phyloP scores from a whole-genome alignment of 179 eudicot species.

The Silene coronaria region DNA sequence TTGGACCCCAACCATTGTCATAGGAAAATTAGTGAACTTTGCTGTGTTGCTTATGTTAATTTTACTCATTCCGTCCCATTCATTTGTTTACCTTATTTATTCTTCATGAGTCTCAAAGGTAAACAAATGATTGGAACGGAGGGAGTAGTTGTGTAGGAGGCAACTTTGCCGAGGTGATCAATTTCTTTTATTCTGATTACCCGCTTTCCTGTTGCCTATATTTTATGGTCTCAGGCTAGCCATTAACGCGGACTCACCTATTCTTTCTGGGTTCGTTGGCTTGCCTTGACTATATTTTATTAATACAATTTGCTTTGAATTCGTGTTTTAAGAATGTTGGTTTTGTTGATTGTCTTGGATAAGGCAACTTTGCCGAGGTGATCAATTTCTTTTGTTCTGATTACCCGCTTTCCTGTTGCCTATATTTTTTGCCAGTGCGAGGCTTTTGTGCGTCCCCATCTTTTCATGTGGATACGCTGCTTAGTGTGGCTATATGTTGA shows the following conservation, averaged over 20 bases:
- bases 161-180: slow-evolving; percentile 14
- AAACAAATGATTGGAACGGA: no score
- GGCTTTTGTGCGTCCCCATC: not conserved
- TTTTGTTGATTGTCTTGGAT: not conserved
- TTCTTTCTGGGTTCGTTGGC: not conserved
- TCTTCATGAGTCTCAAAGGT: no score
- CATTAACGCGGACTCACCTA: not conserved
- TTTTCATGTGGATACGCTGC: slow-evolving; percentile 1
- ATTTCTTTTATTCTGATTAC: slow-evolving; percentile 5
- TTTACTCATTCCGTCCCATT: no score
- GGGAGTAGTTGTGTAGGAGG: no score
- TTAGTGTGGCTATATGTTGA: not conserved
- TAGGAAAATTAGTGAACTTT: no score
- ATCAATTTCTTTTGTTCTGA: slow-evolving; percentile 15
- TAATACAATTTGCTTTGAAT: no score
- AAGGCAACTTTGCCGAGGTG: slow-evolving; percentile 25
- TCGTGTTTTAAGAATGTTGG: no score
- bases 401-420: slow-evolving; percentile 29
- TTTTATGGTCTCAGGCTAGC: not conserved
- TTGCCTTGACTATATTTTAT: not conserved
- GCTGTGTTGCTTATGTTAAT: no score
- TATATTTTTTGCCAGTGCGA: slow-evolving; percentile 13
- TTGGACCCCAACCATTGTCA: no score
- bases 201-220: slow-evolving; percentile 22
- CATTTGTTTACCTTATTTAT: no score